phyloP scores from a whole-genome alignment of 176 grass and related monocot genomes.

The Saccharum spontaneum region DNA sequence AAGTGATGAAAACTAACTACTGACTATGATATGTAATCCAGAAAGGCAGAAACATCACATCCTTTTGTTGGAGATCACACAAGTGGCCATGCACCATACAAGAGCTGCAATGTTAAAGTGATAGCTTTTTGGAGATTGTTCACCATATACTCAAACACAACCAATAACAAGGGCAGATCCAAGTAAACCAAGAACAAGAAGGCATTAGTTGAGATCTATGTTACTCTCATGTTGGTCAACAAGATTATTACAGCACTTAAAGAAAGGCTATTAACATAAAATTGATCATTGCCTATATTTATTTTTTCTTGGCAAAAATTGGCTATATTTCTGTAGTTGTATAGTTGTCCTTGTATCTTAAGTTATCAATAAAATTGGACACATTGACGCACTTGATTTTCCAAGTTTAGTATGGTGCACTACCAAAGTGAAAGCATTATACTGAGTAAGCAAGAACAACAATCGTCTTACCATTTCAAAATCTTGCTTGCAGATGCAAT shows the following conservation, averaged over 20 bases:
- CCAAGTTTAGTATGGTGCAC: neutral
- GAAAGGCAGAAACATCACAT: neutral
- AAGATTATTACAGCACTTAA: no score
- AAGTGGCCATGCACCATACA: neutral
- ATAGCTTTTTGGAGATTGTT: neutral
- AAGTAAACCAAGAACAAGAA: no score
- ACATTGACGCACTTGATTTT: neutral
- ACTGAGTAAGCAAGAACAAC: constrained; percentile 21
- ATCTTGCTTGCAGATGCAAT: constrained; percentile 74
- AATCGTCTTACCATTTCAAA: constrained; percentile 70
- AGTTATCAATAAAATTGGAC: neutral
- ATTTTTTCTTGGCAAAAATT: neutral
- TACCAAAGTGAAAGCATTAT: neutral
- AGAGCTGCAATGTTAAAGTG: neutral
- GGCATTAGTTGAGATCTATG: no score
- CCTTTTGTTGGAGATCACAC: neutral
- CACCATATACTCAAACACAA: no score
- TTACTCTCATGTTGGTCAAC: no score
- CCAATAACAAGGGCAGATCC: no score
- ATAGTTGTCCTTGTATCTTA: neutral
- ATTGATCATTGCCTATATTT: neutral
- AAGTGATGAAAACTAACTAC: neutral
- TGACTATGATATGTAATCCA: neutral
- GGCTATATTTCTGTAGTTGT: neutral
- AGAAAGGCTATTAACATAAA: neutral